phyloP scores from a whole-genome alignment of 257 asterid species.

The Salvia rosmarinus region DNA sequence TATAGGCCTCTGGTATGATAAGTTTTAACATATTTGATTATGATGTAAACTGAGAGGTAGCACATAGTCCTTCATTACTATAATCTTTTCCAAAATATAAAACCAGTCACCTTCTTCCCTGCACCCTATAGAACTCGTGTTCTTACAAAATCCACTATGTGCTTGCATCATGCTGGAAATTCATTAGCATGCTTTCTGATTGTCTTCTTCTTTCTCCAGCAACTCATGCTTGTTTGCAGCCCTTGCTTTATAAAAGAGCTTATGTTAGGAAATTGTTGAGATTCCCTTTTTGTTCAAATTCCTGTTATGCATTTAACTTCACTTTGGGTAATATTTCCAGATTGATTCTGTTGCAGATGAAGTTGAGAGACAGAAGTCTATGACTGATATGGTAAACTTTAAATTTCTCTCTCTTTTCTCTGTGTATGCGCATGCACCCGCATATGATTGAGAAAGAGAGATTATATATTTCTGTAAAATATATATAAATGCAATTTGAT shows the following conservation, averaged over 20 bases:
- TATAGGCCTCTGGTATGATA: neutral
- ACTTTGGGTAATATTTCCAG: constrained; percentile 43
- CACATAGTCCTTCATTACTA: neutral
- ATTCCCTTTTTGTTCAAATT: constrained; percentile 25
- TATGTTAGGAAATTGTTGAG: neutral
- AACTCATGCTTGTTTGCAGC: too few relatives aligned
- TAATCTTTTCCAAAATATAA: too few relatives aligned
- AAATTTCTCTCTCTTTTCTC: neutral
- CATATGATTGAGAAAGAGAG: neutral
- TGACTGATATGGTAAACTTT: constrained; percentile 71
- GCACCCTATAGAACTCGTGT: too few relatives aligned
- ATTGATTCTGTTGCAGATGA: constrained; percentile 94
- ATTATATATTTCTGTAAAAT: too few relatives aligned
- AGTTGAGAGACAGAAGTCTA: constrained; percentile 75
- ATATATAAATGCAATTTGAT: neutral
- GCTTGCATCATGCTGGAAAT: too few relatives aligned
- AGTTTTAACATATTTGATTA: neutral
- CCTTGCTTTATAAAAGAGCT: too few relatives aligned
- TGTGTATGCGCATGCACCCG: neutral
- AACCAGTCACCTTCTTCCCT: too few relatives aligned
- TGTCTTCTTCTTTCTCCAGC: too few relatives aligned
- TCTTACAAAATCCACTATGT: too few relatives aligned
- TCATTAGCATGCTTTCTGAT: too few relatives aligned
- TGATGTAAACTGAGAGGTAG: neutral
- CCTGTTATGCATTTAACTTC: constrained; percentile 8